phyloP scores from a whole-genome alignment of 2,329 filamentous ascomycete genomes.

The Nannizziopsis barbatae region DNA sequence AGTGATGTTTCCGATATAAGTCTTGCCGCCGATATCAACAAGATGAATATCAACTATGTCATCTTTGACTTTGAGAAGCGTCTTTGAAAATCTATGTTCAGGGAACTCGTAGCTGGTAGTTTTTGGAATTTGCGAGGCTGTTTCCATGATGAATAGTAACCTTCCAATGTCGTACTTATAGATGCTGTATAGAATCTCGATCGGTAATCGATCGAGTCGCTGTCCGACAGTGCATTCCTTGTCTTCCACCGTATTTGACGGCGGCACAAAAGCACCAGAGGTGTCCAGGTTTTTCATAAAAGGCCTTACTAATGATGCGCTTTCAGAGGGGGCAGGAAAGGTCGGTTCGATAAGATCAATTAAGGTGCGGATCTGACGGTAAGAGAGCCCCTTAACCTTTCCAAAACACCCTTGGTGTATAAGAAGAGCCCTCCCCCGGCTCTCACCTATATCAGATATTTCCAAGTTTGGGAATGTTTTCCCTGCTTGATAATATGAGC shows the following conservation, averaged over 20 bases:
- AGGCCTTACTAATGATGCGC: neutral
- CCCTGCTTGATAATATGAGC: neutral
- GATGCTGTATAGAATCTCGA: constrained; percentile 12
- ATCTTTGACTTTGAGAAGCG: constrained; percentile 5
- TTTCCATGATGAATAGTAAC: constrained; percentile 13
- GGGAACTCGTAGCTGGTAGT: constrained; percentile 1
- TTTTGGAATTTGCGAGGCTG: constrained; percentile 9
- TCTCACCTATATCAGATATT: constrained; percentile 2
- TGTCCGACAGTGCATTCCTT: neutral
- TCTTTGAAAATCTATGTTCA: constrained; percentile 9
- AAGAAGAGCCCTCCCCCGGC: constrained; percentile 8
- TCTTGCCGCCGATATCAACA: constrained; percentile 10
- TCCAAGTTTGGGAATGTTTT: neutral
- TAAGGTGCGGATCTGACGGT: constrained; percentile 2
- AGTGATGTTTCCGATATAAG: constrained; percentile 12
- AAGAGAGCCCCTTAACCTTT: constrained; percentile 6
- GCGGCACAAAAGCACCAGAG: constrained; percentile 7
- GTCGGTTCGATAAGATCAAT: constrained; percentile 10
- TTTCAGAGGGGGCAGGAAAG: constrained; percentile 3
- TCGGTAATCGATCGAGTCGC: constrained; percentile 4
- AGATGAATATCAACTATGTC: constrained; percentile 9
- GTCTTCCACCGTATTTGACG: neutral
- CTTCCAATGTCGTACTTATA: constrained; percentile 13
- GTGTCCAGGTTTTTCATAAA: neutral
- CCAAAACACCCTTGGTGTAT: constrained; percentile 9